Conservation (phyloP, 352 stramenopile species). For the Globisporangium acanthophoron region DNA sequence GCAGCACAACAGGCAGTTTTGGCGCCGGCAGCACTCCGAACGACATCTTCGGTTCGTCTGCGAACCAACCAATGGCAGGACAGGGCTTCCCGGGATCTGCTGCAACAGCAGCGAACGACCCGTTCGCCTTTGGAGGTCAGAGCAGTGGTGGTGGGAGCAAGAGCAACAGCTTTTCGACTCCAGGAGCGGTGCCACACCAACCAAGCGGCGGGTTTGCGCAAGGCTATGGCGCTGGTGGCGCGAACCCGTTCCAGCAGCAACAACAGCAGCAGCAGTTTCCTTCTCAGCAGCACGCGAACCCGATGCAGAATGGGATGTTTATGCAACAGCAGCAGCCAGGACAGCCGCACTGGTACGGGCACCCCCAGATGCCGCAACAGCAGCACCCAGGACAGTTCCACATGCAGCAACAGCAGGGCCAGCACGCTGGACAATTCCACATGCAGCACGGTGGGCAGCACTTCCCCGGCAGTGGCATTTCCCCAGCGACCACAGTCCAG, state of each 20-base stretch:
- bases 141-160: constrained; percentile 7
- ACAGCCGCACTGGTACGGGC: constrained; percentile 44
- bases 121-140: constrained; percentile 39
- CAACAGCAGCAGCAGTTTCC: constrained; percentile 9
- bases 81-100: constrained; percentile 5
- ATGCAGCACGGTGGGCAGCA: constrained; percentile 28
- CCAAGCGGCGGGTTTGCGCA: background rate
- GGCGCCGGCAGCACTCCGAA: background rate
- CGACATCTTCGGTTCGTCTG: constrained; percentile 8
- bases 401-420: constrained; percentile 23
- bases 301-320: constrained; percentile 11
- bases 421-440: constrained; percentile 15
- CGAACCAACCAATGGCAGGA: constrained; percentile 2
- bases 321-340: constrained; percentile 17
- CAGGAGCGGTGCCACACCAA: constrained; percentile 3
- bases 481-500: constrained; percentile 10
- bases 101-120: constrained; percentile 21
- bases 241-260: constrained; percentile 13
- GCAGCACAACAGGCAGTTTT: constrained; percentile 14
- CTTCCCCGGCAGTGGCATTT: constrained; percentile 7
- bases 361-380: constrained; percentile 19
- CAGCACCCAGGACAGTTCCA: constrained; percentile 15
- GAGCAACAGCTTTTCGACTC: constrained; percentile 11
- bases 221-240: constrained; percentile 5
- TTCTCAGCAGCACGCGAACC: constrained; percentile 2